Evolutionary conservation across 139 green algal species (phyloP).

Genomic region (Gonium pectorale): DNA sequence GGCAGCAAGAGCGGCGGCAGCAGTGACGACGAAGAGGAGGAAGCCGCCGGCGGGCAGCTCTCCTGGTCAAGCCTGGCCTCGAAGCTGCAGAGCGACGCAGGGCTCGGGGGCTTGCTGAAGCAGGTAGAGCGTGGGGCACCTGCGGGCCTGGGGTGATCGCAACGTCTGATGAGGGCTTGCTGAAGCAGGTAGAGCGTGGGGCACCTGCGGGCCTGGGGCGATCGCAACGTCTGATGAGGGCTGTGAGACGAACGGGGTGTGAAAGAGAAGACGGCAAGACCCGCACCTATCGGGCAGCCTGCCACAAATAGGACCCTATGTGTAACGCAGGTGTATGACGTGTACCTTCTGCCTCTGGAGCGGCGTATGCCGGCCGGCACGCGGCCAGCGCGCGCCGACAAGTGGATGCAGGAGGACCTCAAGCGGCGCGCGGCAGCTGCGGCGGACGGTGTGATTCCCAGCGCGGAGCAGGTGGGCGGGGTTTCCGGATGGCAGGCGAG

Average conservation of each 20-base stretch:
- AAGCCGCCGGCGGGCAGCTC: neutral
- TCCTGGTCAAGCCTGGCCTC: neutral
- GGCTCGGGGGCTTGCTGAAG: neutral
- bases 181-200: conserved; percentile 13
- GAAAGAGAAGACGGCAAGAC: too few species aligned
- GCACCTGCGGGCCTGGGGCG: too few species aligned
- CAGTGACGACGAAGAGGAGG: neutral
- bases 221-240: too few species aligned
- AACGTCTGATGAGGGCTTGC: too few species aligned
- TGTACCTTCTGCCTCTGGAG: conserved; percentile 29
- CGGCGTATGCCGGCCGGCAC: neutral
- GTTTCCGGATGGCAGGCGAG: neutral
- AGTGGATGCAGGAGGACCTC: conserved; percentile 30
- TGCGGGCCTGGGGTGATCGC: too few species aligned
- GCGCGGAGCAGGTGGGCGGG: conserved; percentile 20
- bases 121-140: too few species aligned
- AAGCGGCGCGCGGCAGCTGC: neutral
- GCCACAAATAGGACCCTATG: too few species aligned
- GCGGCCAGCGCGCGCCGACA: neutral
- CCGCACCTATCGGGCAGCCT: too few species aligned
- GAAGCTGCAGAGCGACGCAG: neutral
- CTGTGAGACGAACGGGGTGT: too few species aligned
- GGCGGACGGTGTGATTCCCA: neutral
- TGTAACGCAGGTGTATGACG: conserved; percentile 43
- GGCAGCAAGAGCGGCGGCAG: neutral